Conservation (phyloP, 352 stramenopile species). For the Pseudoperonospora humuli region DNA sequence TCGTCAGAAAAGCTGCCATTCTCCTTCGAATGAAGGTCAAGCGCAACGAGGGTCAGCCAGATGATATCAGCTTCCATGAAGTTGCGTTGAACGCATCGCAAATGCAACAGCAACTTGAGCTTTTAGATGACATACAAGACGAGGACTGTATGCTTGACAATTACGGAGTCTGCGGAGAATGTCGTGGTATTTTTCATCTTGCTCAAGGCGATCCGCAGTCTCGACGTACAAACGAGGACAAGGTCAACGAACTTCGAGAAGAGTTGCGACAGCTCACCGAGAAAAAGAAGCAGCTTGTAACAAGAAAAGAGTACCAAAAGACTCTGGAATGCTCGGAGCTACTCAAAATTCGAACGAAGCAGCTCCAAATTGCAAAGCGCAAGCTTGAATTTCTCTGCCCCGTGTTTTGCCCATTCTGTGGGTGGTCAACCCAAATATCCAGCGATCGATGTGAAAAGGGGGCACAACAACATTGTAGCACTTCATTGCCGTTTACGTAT, state of each 20-base stretch:
- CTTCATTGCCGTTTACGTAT: too few relatives aligned
- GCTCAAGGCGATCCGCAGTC: conserved; percentile 22
- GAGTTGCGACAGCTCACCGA: conserved; percentile 14
- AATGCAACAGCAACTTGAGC: conserved; percentile 24
- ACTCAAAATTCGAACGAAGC: conserved; percentile 15
- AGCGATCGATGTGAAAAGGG: too few relatives aligned
- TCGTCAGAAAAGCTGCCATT: conserved; percentile 9
- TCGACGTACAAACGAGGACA: conserved; percentile 20
- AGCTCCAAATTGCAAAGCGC: conserved; percentile 21
- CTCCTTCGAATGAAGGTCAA: conserved; percentile 17
- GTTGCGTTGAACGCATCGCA: conserved; percentile 21
- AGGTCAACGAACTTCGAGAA: conserved; percentile 7
- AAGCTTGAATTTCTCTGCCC: conserved; percentile 31
- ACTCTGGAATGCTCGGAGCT: conserved; percentile 25
- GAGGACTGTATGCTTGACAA: conserved; percentile 18
- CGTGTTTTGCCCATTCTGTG: conserved; percentile 43
- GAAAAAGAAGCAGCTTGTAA: conserved; percentile 26
- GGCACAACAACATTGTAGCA: too few relatives aligned
- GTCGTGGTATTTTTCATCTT: conserved; percentile 38
- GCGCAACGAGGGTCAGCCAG: not conserved
- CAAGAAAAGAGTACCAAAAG: conserved; percentile 26
- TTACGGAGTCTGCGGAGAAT: conserved; percentile 42
- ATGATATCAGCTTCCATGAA: conserved; percentile 18
- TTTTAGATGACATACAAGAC: conserved; percentile 12
- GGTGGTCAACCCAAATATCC: conserved; percentile 16